Conservation (phyloP, 192 early-diverging fungal species). For the Cladochytrium replicatum region DNA sequence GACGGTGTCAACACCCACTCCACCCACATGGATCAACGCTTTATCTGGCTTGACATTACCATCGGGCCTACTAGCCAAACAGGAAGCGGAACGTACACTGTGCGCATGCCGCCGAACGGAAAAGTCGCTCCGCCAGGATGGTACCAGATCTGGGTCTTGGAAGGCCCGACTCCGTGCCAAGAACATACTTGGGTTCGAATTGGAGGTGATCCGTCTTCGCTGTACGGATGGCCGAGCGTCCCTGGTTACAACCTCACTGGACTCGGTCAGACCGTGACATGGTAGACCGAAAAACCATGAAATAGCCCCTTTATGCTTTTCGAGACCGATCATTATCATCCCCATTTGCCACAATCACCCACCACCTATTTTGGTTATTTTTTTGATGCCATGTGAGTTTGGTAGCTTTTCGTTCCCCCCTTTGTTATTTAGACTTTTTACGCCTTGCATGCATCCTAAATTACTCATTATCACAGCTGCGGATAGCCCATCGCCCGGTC, state of each 20-base stretch:
- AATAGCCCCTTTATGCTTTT: too few species aligned
- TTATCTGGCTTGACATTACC: not conserved
- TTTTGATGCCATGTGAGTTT: too few species aligned
- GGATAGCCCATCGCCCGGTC: too few species aligned
- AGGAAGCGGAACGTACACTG: not conserved
- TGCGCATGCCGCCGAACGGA: not conserved
- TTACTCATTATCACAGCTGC: too few species aligned
- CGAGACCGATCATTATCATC: too few species aligned
- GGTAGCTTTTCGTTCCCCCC: too few species aligned
- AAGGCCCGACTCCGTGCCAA: not conserved
- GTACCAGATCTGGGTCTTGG: not conserved
- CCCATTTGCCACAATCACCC: too few species aligned
- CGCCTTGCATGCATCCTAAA: too few species aligned
- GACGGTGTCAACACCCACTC: constrained; percentile 1
- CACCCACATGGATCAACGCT: not conserved
- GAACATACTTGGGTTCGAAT: not conserved
- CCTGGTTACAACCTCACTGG: not conserved
- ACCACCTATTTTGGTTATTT: too few species aligned
- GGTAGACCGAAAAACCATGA: not conserved
- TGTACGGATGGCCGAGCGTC: not conserved
- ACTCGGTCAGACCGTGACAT: not conserved
- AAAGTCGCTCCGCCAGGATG: not conserved
- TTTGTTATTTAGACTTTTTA: too few species aligned
- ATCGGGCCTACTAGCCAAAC: too few species aligned
- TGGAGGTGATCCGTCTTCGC: not conserved